A percentile compares a stretch with the other conserved stretches of the same genome.
Evolutionary conservation across 2,329 filamentous ascomycete species (phyloP).

Genomic region (Neonectria coccinea): DNA sequence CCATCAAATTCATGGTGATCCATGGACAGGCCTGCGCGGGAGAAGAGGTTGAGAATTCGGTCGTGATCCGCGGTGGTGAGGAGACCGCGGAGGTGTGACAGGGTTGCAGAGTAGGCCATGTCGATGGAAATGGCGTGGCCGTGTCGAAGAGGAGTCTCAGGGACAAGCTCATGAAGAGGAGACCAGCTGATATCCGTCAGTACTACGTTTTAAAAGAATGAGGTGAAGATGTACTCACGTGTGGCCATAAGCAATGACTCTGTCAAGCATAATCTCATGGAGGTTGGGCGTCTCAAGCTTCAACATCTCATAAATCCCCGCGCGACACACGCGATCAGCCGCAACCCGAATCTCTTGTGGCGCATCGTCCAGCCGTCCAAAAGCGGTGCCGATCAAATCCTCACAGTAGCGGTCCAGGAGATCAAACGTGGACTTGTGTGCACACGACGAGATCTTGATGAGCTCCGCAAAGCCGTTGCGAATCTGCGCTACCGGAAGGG

Average conservation of each 20-base stretch:
- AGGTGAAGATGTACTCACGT: slow-evolving; percentile 58
- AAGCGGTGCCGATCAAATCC: slow-evolving; percentile 72
- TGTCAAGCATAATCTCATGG: slow-evolving; percentile 77
- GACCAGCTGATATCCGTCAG: slow-evolving; percentile 66
- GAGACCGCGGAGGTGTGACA: slow-evolving; percentile 72
- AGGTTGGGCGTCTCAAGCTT: slow-evolving; percentile 79
- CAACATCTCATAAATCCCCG: slow-evolving; percentile 78
- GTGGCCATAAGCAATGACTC: slow-evolving; percentile 80
- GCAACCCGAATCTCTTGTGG: slow-evolving; percentile 67
- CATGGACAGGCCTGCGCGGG: slow-evolving; percentile 76
- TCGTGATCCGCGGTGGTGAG: slow-evolving; percentile 70
- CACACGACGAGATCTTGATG: slow-evolving; percentile 81
- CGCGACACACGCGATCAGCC: slow-evolving; percentile 75
- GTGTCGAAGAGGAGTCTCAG: slow-evolving; percentile 75
- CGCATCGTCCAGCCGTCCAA: slow-evolving; percentile 70
- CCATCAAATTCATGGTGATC: slow-evolving; percentile 77
- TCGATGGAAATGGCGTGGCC: slow-evolving; percentile 81
- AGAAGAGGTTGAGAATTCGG: slow-evolving; percentile 75
- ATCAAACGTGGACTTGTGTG: slow-evolving; percentile 73
- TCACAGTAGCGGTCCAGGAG: slow-evolving; percentile 77
- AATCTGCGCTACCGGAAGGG: slow-evolving; percentile 74
- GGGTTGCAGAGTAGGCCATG: slow-evolving; percentile 79
- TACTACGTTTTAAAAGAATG: no score
- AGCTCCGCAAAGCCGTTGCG: slow-evolving; percentile 80
- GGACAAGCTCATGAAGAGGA: slow-evolving; percentile 76